These are phyloP conservation scores for Paraconiothyrium sp. DNA, from an alignment of 2,329 filamentous ascomycete genomes.

Conservation along the genomic window DNA sequence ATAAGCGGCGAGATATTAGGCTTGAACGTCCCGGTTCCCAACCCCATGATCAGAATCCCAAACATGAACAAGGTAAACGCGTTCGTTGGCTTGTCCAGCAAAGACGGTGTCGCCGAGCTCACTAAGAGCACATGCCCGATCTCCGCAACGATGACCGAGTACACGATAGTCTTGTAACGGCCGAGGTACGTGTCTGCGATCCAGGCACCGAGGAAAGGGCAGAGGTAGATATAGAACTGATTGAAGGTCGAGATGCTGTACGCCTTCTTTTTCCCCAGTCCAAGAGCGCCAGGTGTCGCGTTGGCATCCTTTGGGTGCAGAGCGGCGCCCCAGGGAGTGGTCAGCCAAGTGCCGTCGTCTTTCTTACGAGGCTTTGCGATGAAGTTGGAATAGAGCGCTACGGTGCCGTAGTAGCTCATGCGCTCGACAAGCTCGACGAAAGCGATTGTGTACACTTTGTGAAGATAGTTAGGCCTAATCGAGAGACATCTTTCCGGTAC, in stretches of 20 bases:
- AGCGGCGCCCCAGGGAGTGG: conserved; percentile 43
- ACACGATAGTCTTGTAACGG: conserved; percentile 67
- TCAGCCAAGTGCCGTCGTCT: conserved; percentile 26
- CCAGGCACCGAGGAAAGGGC: conserved; percentile 67
- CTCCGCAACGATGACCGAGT: conserved; percentile 68
- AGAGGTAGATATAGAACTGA: conserved; percentile 66
- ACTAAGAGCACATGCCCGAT: conserved; percentile 65
- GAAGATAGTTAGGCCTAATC: conserved; percentile 4
- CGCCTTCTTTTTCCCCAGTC: conserved; percentile 63
- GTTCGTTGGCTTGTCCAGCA: conserved; percentile 59
- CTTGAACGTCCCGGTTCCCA: conserved; percentile 76
- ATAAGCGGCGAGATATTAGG: conserved; percentile 67
- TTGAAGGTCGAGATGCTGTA: conserved; percentile 64
- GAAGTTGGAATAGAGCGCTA: conserved; percentile 51
- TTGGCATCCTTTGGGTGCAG: conserved; percentile 36
- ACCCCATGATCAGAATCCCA: conserved; percentile 69
- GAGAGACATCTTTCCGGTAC: neutral
- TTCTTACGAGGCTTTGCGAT: conserved; percentile 30
- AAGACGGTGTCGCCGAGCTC: conserved; percentile 62
- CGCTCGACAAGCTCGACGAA: conserved; percentile 52
- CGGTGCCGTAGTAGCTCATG: conserved; percentile 51
- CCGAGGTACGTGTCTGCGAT: conserved; percentile 69
- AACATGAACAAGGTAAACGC: conserved; percentile 66
- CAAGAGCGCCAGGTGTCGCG: conserved; percentile 61
- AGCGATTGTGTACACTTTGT: conserved; percentile 39